Evolutionary conservation across 352 stramenopile species (phyloP).

Genomic region (Pythium rhizo-oryzae): DNA sequence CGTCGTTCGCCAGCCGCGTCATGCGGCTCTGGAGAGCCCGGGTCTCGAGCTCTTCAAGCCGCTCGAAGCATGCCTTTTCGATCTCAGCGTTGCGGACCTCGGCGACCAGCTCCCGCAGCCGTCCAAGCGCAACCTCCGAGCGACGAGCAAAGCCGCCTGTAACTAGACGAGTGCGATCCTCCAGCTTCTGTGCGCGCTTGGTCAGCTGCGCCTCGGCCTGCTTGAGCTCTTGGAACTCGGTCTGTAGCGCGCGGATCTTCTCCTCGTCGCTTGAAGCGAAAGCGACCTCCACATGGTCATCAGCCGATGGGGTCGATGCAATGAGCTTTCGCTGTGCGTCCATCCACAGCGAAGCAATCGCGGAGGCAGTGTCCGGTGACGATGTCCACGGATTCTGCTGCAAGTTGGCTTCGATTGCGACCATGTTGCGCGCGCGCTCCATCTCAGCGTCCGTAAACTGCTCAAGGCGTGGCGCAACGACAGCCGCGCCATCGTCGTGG

Average conservation of each 20-base stretch:
- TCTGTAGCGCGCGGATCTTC: slow-evolving; percentile 51
- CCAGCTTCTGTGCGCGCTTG: slow-evolving; percentile 77
- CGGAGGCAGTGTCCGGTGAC: slow-evolving; percentile 19
- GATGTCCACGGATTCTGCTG: slow-evolving; percentile 40
- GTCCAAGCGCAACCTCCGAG: slow-evolving; percentile 38
- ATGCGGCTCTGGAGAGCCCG: slow-evolving; percentile 67
- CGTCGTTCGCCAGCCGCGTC: slow-evolving; percentile 61
- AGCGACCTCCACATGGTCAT: slow-evolving; percentile 37
- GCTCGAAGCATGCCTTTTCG: slow-evolving; percentile 69
- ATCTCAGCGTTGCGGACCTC: slow-evolving; percentile 64
- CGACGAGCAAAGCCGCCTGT: slow-evolving; percentile 65
- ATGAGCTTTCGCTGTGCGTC: slow-evolving; percentile 47
- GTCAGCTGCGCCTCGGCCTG: slow-evolving; percentile 54
- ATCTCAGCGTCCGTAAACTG: slow-evolving; percentile 70
- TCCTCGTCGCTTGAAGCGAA: slow-evolving; percentile 48
- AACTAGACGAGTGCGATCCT: slow-evolving; percentile 65
- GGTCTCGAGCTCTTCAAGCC: slow-evolving; percentile 56
- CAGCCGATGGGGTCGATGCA: slow-evolving; percentile 17
- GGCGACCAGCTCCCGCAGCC: slow-evolving; percentile 40
- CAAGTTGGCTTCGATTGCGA: slow-evolving; percentile 80
- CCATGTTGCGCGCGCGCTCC: slow-evolving; percentile 67
- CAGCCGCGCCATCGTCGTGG: slow-evolving; percentile 49
- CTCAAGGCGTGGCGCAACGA: slow-evolving; percentile 31
- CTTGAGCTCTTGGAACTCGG: slow-evolving; percentile 72
- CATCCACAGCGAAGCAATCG: slow-evolving; percentile 40